Evolutionary conservation across 192 early-diverging fungal species (phyloP), one percentile per base, ranked within the genome.

Genomic region (Gigaspora rosea): DNA sequence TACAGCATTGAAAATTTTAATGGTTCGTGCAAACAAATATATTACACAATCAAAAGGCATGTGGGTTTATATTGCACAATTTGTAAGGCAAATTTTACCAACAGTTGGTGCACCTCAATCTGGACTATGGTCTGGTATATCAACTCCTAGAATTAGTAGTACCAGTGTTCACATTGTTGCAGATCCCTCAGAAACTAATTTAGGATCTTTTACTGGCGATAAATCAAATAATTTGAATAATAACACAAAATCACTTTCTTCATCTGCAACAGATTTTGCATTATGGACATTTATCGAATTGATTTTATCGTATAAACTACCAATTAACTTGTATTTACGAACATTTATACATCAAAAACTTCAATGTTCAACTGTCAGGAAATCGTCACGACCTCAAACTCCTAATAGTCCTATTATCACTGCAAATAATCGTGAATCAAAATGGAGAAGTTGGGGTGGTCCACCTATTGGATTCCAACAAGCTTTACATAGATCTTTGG

Each of bases 201-300:
- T 73, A 1, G 76, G 71, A 12, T 70, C 78, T 0, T 73, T 73
- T 10, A 9, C 18, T 46, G 71, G 48, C 6, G 72, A 59, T 48
- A 78, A 75, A 32, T 65, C 35, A 0, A 57, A 63, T 22, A 68
- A 56, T 56, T 56, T 56, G 18, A 18, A 13, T 56, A 2, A 18
- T 56, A 56, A 75, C 15, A 65, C 77, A 56, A 56, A 56, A 56
- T n/a, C 52, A 10, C 33, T 65, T 48, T 71, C 69, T 3, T 46
- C 80, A 20, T 80, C 85, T 35, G 79, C 85, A 12, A 68, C 79
- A 58, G 85, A 86, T 2, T 89, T 81, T 66, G 80, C 84, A 1
- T 71, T 81, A 2, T 89, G 88, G 88, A 78, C 83, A 2, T 85
- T 89, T 64, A 78, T 88, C 10, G 88, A 89, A 68, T 85, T 88